A percentile compares a stretch with the other conserved stretches of the same genome.
These are phyloP conservation scores for Verticillium klebahnii DNA, from an alignment of 2,329 filamentous ascomycete species.

Conservation along the genomic window DNA sequence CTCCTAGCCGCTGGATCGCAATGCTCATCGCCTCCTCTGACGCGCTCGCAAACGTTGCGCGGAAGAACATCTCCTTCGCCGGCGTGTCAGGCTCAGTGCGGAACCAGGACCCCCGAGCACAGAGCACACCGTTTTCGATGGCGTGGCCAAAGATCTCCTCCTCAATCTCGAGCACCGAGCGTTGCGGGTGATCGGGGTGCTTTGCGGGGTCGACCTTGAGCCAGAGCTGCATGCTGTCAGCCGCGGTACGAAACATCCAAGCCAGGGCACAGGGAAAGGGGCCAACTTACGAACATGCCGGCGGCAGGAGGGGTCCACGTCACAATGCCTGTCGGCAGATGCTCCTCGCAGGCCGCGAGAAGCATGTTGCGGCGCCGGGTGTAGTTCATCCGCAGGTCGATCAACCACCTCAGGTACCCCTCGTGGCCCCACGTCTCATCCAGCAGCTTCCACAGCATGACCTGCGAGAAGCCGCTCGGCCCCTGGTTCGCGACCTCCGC, in stretches of 20 bases:
- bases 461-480: constrained; percentile 78
- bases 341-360: constrained; percentile 72
- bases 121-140: constrained; percentile 72
- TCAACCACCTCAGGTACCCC: constrained; percentile 86
- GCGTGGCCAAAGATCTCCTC: constrained; percentile 78
- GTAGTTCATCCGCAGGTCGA: constrained; percentile 76
- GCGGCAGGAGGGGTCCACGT: constrained; percentile 76
- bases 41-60: constrained; percentile 84
- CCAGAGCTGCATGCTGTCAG: constrained; percentile 54
- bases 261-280: background rate
- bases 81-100: constrained; percentile 62
- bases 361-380: constrained; percentile 73
- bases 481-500: constrained; percentile 82
- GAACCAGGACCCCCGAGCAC: constrained; percentile 90
- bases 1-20: constrained; percentile 71
- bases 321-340: constrained; percentile 69
- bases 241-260: background rate
- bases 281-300: constrained; percentile 86
- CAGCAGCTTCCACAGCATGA: constrained; percentile 80
- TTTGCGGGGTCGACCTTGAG: constrained; percentile 61
- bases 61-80: constrained; percentile 71
- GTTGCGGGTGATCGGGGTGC: constrained; percentile 55
- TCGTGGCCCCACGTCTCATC: constrained; percentile 93
- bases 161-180: constrained; percentile 64
- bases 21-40: constrained; percentile 64